These are phyloP conservation scores for Speleostelium caveatum DNA, from an alignment of 78 protist species.

Conservation along the genomic window DNA sequence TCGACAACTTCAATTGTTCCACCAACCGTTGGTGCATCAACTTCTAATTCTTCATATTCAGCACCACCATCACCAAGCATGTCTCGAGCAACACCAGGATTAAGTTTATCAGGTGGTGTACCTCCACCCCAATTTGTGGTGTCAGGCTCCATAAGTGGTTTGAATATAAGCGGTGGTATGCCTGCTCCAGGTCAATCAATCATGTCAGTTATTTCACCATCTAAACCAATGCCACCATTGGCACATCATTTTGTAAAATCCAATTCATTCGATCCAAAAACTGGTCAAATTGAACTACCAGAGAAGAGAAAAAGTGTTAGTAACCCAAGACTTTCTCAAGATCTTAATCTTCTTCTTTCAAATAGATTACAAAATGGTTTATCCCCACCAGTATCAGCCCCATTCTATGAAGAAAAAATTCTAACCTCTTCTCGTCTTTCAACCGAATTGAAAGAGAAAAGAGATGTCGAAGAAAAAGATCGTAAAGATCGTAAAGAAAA, in stretches of 20 bases:
- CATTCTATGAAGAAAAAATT: slow-evolving; percentile 65
- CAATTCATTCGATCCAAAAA: background rate
- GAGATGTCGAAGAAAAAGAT: slow-evolving; percentile 48
- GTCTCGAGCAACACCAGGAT: no score
- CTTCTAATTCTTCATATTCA: background rate
- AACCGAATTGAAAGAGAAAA: slow-evolving; percentile 8
- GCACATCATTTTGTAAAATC: background rate
- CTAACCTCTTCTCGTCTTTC: background rate
- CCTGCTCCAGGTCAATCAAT: no score
- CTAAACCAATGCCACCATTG: no score
- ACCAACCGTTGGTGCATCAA: background rate
- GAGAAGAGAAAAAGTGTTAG: background rate
- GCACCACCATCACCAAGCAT: no score
- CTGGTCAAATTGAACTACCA: background rate
- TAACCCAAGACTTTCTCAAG: slow-evolving; percentile 18
- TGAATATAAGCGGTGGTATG: no score
- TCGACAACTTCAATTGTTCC: background rate
- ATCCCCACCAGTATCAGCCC: slow-evolving; percentile 56
- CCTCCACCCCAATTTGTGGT: no score
- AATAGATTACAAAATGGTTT: slow-evolving; percentile 64
- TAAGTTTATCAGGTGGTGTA: no score
- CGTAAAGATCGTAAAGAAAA: slow-evolving; percentile 11
- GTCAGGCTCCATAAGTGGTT: no score
- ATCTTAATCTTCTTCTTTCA: slow-evolving; percentile 14
- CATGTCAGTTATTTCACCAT: no score